phyloP scores from a whole-genome alignment of 2,329 filamentous ascomycete species.

The Proliferodiscus dingleyae region DNA sequence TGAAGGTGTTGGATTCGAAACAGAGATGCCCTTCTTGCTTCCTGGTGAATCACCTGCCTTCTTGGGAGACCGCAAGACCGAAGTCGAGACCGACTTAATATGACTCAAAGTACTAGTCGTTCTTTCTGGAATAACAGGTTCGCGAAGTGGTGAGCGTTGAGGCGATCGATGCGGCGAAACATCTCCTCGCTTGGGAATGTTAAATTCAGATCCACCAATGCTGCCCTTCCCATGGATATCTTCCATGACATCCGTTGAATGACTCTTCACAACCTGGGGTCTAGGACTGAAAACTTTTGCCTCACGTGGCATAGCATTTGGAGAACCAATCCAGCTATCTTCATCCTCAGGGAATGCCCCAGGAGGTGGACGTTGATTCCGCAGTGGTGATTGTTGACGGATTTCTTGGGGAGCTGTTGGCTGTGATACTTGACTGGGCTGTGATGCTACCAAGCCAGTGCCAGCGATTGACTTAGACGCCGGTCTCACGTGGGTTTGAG shows the following conservation, averaged over 20 bases:
- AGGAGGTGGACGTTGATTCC: conserved; percentile 35
- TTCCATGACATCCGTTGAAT: conserved; percentile 59
- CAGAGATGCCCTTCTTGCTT: conserved; percentile 55
- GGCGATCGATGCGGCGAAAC: conserved; percentile 30
- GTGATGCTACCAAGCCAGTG: conserved; percentile 15
- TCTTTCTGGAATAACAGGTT: conserved; percentile 23
- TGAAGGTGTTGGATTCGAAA: conserved; percentile 49
- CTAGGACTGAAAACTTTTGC: conserved; percentile 40
- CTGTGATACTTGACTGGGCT: conserved; percentile 18
- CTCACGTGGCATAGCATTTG: conserved; percentile 29
- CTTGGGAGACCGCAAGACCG: conserved; percentile 49
- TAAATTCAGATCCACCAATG: conserved; percentile 44
- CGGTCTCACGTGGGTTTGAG: conserved; percentile 33
- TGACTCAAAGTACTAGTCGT: conserved; percentile 41
- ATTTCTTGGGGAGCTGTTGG: conserved; percentile 11
- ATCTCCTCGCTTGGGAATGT: conserved; percentile 37
- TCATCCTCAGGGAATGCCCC: conserved; percentile 57
- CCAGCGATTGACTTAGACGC: conserved; percentile 31
- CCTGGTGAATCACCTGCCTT: conserved; percentile 31
- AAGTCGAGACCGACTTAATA: conserved; percentile 60
- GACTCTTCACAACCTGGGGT: conserved; percentile 53
- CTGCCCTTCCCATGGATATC: conserved; percentile 45
- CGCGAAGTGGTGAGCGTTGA: conserved; percentile 27
- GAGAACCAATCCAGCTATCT: conserved; percentile 59
- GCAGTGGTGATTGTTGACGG: conserved; percentile 12